Evolutionary conservation across 192 early-diverging fungal species (phyloP), one percentile per base, ranked within the genome.

Genomic region (Backusella sp.): DNA sequence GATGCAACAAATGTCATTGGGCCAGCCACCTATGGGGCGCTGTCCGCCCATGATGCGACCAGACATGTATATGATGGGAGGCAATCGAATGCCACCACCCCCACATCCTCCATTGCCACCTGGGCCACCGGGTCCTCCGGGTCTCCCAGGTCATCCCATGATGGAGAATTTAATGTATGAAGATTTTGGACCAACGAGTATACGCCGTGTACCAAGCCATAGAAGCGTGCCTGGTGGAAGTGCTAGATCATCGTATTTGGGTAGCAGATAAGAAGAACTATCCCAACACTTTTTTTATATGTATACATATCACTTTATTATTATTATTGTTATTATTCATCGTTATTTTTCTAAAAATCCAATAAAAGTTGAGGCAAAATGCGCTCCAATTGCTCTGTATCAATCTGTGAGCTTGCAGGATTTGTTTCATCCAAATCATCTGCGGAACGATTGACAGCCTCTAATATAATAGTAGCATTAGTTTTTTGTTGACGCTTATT

Each of bases 291-390:
- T 19, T 68, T 17, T 59, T 3, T 59, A 11, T 59, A 59, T 59
- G 26, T 59, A 59, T 59, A 59, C 53, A 26, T 12, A 59, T 59
- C n/a, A 2, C n/a, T 59, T 59, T 59, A 59, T 59, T 53, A 53
- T 59, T 23, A 56, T 26, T 46, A 46, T 6, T 14, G 12, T 42
- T 42, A 14, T 42, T 12, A 14, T 42, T 42, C 15, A 32, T 66
- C 6, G 15, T 30, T 12, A 37, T 30, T n/a, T 23, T 36, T n/a
- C 46, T 70, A 70, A 70, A 70, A 70, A 70, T 70, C 69, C 41
- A 70, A 70, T 70, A 70, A 70, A 70, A 70, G 69, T 46, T 70
- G 69, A 6, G 69, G 69, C 32, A 70, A 70, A 30, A 70, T 46
- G 30, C 69, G 37, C 41, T 70, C 69, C 26, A 70, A 32, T 23